phyloP scores from a whole-genome alignment of 1,284 basidiomycete genomes.

The Naganishia albida region DNA sequence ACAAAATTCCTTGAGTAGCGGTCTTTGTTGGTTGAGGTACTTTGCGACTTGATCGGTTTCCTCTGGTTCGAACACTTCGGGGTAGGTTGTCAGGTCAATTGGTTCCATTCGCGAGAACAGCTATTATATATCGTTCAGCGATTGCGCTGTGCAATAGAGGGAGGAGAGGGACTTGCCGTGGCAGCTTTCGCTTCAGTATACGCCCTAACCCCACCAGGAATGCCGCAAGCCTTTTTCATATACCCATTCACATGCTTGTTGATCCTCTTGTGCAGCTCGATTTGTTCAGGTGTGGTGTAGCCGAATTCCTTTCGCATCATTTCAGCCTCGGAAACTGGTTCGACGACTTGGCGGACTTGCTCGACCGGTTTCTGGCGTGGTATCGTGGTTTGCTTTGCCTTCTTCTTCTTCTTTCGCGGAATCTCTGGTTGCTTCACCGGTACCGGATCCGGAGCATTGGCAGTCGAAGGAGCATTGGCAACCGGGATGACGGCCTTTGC shows the following conservation, averaged over 20 bases:
- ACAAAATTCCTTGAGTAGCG: conserved; percentile 6
- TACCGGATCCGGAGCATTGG: too few species aligned
- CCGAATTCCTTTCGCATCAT: conserved; percentile 1
- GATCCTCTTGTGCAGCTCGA: conserved; percentile 13
- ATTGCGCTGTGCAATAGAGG: too few species aligned
- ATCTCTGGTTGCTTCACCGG: too few species aligned
- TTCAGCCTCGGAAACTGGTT: neutral
- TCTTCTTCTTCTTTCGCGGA: too few species aligned
- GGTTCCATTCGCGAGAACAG: conserved; percentile 1
- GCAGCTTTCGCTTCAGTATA: conserved; percentile 14
- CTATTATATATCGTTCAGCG: neutral
- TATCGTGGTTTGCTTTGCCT: too few species aligned
- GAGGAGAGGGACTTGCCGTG: neutral
- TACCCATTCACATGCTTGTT: conserved; percentile 24
- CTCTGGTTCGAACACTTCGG: conserved; percentile 15
- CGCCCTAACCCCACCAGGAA: conserved; percentile 9
- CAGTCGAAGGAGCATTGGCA: too few species aligned
- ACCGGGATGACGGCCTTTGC: too few species aligned
- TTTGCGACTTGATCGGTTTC: conserved; percentile 24
- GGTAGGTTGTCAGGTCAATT: conserved; percentile 2
- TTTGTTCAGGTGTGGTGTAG: neutral
- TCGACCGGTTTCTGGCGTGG: neutral
- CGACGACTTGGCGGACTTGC: neutral
- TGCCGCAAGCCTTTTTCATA: conserved; percentile 10
- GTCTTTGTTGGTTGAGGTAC: conserved; percentile 13